A percentile compares a stretch with the other conserved stretches of the same genome.
phyloP scores from a whole-genome alignment of 495 filamentous ascomycete genomes.

The Penicillium taxi region DNA sequence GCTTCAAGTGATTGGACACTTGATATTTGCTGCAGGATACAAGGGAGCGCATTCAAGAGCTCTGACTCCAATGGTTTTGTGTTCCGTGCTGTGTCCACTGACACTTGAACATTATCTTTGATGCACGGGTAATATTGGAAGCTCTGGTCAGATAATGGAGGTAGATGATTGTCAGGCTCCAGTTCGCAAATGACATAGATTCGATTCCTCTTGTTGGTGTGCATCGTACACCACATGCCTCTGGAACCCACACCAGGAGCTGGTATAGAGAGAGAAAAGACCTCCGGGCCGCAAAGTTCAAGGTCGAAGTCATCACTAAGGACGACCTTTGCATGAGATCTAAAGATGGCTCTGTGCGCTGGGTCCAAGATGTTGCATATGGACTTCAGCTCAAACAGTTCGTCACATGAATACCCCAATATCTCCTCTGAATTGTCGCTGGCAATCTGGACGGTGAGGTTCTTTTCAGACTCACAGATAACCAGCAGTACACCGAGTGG shows the following conservation, averaged over 20 bases:
- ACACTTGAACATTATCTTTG: too few species aligned
- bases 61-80: slow-evolving; percentile 59
- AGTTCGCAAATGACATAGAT: slow-evolving; percentile 76
- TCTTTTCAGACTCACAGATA: slow-evolving; percentile 51
- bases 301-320: slow-evolving; percentile 57
- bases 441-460: slow-evolving; percentile 58
- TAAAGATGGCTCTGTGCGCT: slow-evolving; percentile 63
- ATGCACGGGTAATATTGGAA: too few species aligned
- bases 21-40: slow-evolving; percentile 72
- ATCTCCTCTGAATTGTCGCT: slow-evolving; percentile 75
- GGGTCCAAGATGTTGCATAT: slow-evolving; percentile 68
- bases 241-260: slow-evolving; percentile 37
- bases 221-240: slow-evolving; percentile 82
- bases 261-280: slow-evolving; percentile 64
- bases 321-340: slow-evolving; percentile 73
- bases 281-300: slow-evolving; percentile 63
- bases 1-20: slow-evolving; percentile 56
- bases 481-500: slow-evolving; percentile 70
- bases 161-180: slow-evolving; percentile 63
- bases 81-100: too few species aligned
- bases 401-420: slow-evolving; percentile 64
- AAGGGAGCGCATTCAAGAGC: slow-evolving; percentile 78
- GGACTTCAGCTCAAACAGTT: slow-evolving; percentile 64
- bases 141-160: too few species aligned
- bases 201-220: slow-evolving; percentile 52